Base-by-base conservation (phyloP, 371 early-diverging fungal genomes). In the Dinochytrium kinnereticum region DNA sequence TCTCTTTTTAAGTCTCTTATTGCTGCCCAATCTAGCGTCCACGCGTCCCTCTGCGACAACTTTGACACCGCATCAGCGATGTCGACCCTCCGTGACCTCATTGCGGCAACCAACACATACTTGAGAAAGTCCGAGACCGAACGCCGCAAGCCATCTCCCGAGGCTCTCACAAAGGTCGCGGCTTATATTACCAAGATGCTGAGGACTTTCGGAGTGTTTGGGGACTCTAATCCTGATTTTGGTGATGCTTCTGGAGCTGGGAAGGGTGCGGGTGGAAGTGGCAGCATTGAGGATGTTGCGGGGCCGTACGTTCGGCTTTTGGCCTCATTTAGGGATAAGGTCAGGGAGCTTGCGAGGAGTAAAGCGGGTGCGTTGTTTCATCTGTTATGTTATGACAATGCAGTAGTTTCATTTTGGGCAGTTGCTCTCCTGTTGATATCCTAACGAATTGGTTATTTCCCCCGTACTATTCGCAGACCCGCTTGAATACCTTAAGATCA, bases 21-120 rank as follows among this genome's bases (percentile, higher is more conserved):
- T 3, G 82, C 84, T 24, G 85, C 88, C 50, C 91, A 94, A 80
- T 81, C 74, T 53, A 84, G 81, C 51, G 90, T 97, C 31, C 96
- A 98, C 78, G 88, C 81, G 2, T 94, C 98, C 21, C 90, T 99
- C 61, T 92, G 93, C 84, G 98, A 99, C 78, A 95, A 94, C 38
- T 93, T 99, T 82, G 92, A 99, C 80, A 99, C 98, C 21, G 92
- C 96, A 3, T 69, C 74, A 5, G 98, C 91, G 5, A 89, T 99
- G 85, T 81, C 85, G 30, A 92, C 90, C 70, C 82, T 99, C 31
- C 85, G 92, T 75, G 92, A 92, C 13, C 82, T 98, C 37, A 90
- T 99, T 70, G 85, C 87, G 40, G 82, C 87, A 39, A 85, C 95
- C 53, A 98, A 98, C 84, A 87, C 90, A 21, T 98, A 98, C 78